These are phyloP conservation scores for Magnolia sinica DNA, from an alignment of 164 flowering plant species.

Conservation along the genomic window DNA sequence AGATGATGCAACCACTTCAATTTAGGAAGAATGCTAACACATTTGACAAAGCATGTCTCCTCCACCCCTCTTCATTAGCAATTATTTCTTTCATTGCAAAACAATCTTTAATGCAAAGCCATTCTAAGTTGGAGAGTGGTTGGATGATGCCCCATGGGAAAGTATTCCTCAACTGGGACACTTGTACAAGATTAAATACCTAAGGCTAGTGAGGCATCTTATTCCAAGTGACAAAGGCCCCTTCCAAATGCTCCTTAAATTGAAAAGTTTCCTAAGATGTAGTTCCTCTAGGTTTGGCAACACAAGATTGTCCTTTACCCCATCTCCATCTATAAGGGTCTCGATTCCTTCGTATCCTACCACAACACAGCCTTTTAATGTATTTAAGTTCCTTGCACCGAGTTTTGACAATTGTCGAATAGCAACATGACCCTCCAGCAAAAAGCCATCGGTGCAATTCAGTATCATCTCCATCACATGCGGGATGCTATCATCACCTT, in stretches of 20 bases:
- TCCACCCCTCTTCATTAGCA: no score
- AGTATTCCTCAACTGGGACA: background rate
- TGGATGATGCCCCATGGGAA: background rate
- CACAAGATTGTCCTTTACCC: no score
- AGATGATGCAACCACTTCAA: no score
- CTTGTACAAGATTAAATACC: background rate
- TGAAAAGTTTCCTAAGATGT: background rate
- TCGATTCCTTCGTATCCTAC: background rate
- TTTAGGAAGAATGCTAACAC: no score
- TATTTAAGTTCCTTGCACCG: background rate
- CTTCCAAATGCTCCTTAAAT: background rate
- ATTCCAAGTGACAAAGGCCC: background rate
- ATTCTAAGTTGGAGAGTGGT: background rate
- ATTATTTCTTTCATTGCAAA: background rate
- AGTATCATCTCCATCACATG: background rate
- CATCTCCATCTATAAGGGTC: background rate
- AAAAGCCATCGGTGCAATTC: background rate
- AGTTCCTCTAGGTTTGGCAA: background rate
- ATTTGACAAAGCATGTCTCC: no score
- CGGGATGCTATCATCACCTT: background rate
- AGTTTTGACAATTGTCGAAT: background rate
- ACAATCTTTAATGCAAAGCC: background rate
- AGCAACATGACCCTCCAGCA: background rate
- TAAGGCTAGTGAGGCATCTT: background rate
- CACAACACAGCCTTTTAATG: background rate